phyloP scores from a whole-genome alignment of 345 rosid genomes.

The Salix udensis region DNA sequence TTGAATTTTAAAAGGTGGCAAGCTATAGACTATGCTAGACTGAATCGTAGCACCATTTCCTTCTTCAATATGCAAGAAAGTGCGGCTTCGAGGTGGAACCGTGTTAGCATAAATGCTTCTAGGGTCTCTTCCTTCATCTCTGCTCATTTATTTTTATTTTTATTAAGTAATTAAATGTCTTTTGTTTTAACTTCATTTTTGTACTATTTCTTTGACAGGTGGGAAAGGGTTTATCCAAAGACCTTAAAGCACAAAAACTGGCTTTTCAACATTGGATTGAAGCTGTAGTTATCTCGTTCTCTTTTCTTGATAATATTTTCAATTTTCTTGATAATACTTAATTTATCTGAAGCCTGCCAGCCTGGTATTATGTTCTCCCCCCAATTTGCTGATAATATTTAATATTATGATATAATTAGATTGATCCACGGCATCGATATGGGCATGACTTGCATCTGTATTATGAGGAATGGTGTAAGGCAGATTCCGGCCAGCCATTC shows the following conservation, averaged over 20 bases:
- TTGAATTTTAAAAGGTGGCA: slow-evolving; percentile 58
- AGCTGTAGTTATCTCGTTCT: slow-evolving; percentile 32
- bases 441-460: slow-evolving; percentile 78
- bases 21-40: slow-evolving; percentile 70
- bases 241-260: slow-evolving; percentile 68
- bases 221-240: slow-evolving; percentile 54
- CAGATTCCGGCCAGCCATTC: slow-evolving; percentile 84
- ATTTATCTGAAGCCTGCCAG: neutral
- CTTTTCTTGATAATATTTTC: neutral
- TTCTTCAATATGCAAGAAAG: slow-evolving; percentile 76
- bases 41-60: slow-evolving; percentile 72
- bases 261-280: slow-evolving; percentile 96
- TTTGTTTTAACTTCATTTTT: neutral
- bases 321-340: neutral
- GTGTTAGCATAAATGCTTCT: slow-evolving; percentile 67
- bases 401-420: slow-evolving; percentile 31
- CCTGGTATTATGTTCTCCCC: neutral
- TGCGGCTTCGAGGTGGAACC: slow-evolving; percentile 75
- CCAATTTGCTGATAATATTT: neutral
- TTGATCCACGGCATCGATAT: slow-evolving; percentile 92
- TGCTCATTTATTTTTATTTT: neutral
- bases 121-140: slow-evolving; percentile 39
- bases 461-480: slow-evolving; percentile 70
- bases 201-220: slow-evolving; percentile 44
- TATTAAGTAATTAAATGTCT: neutral